These are phyloP conservation scores for Exserohilum rostratum DNA, from an alignment of 2,329 filamentous ascomycete species.

Conservation along the genomic window DNA sequence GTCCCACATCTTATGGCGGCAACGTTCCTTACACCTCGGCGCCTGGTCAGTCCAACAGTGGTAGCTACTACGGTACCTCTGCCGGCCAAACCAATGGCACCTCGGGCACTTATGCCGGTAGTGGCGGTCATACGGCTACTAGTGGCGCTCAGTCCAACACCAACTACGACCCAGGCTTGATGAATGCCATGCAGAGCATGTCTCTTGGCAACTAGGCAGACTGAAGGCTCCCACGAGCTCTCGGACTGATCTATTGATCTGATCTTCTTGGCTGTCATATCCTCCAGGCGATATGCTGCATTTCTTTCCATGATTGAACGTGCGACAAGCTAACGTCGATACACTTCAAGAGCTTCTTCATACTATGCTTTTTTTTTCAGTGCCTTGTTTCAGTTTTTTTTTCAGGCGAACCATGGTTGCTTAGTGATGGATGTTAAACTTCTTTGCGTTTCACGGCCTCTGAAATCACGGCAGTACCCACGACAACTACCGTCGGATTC, in stretches of 20 bases:
- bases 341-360: neutral
- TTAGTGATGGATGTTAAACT: neutral
- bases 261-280: neutral
- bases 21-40: slow-evolving; percentile 13
- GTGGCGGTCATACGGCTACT: slow-evolving; percentile 11
- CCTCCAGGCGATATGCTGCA: neutral
- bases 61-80: slow-evolving; percentile 8
- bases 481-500: neutral
- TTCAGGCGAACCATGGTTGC: neutral
- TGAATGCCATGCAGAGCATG: slow-evolving; percentile 35
- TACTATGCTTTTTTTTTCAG: slow-evolving; percentile 1
- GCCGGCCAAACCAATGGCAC: slow-evolving; percentile 11
- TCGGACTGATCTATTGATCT: neutral
- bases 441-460: slow-evolving; percentile 2
- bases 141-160: slow-evolving; percentile 16
- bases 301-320: slow-evolving; percentile 4
- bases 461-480: neutral
- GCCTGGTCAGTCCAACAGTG: slow-evolving; percentile 7
- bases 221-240: neutral
- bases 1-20: slow-evolving; percentile 11
- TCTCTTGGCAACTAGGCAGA: slow-evolving; percentile 19
- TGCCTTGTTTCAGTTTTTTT: neutral
- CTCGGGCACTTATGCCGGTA: slow-evolving; percentile 10
- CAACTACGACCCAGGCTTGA: slow-evolving; percentile 19
- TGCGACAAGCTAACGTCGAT: neutral